Conservation (phyloP, 2,329 filamentous ascomycete species). For the Madurella mycetomatis region DNA sequence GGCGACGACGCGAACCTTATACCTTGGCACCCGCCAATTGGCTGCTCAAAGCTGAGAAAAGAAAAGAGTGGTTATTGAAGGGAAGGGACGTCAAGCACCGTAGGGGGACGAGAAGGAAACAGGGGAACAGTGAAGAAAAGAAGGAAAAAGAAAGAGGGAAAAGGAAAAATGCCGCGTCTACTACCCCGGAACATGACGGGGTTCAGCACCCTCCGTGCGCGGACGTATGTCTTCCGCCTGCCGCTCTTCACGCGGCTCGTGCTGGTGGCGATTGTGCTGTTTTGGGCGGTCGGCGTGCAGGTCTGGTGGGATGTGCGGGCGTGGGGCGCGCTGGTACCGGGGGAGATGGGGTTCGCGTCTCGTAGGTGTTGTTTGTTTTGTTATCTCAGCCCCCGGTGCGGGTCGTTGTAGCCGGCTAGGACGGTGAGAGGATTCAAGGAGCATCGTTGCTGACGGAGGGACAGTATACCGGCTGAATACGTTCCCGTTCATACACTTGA, state of each 20-base stretch:
- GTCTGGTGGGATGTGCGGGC: conserved; percentile 65
- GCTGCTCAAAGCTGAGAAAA: too few relatives aligned
- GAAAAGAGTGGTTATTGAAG: too few relatives aligned
- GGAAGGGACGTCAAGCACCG: background rate
- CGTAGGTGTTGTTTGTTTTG: conserved; percentile 49
- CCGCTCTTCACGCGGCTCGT: conserved; percentile 79
- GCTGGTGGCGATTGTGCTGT: conserved; percentile 58
- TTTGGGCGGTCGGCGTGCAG: conserved; percentile 68
- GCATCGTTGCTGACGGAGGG: background rate
- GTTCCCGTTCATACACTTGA: conserved; percentile 80
- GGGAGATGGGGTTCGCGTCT: conserved; percentile 64
- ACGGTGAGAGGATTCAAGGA: background rate
- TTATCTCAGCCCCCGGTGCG: background rate
- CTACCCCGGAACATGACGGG: conserved; percentile 32
- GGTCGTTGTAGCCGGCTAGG: background rate
- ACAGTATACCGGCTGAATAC: conserved; percentile 93
- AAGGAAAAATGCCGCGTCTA: conserved; percentile 25
- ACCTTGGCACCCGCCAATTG: too few relatives aligned
- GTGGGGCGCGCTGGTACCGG: conserved; percentile 77
- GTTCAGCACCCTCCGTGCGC: conserved; percentile 69
- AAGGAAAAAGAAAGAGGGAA: background rate
- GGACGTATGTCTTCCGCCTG: conserved; percentile 78
- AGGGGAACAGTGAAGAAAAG: background rate
- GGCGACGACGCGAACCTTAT: too few relatives aligned
- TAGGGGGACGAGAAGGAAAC: background rate